These are phyloP conservation scores for Adansonia madagascariensis DNA, from an alignment of 441 rosid genomes.

Conservation along the genomic window DNA sequence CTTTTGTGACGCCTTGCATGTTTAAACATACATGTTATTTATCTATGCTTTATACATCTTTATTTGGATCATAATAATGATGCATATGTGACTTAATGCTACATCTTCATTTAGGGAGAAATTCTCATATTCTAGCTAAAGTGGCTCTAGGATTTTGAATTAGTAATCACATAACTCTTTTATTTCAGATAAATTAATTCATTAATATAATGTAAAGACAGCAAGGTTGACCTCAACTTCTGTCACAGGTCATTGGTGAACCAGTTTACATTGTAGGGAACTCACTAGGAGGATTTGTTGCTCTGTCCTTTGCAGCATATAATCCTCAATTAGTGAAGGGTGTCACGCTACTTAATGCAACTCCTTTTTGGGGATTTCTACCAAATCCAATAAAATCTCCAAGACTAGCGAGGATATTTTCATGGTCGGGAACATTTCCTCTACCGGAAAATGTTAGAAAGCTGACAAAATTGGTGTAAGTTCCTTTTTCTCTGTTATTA, in stretches of 20 bases:
- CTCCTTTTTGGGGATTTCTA: slow-evolving; percentile 95
- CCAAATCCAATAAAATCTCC: slow-evolving; percentile 84
- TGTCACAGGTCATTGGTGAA: slow-evolving; percentile 76
- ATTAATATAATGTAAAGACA: not conserved
- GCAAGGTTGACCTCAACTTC: not conserved
- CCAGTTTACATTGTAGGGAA: slow-evolving; percentile 88
- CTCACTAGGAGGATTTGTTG: slow-evolving; percentile 90
- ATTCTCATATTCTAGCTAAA: not conserved
- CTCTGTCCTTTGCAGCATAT: slow-evolving; percentile 79
- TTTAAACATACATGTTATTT: not conserved
- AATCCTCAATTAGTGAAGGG: slow-evolving; percentile 85
- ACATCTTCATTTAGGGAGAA: not conserved
- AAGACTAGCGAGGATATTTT: slow-evolving; percentile 62
- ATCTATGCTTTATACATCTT: not conserved
- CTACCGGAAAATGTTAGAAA: slow-evolving; percentile 71
- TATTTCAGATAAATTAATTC: not conserved
- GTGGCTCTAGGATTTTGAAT: not conserved
- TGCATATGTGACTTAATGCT: not conserved
- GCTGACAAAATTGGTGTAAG: slow-evolving; percentile 74
- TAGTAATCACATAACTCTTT: not conserved
- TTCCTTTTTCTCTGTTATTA: slow-evolving; percentile 23
- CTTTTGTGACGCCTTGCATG: slow-evolving; percentile 1
- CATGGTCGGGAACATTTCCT: slow-evolving; percentile 93
- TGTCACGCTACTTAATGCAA: slow-evolving; percentile 83
- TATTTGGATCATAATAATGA: not conserved